A percentile compares a stretch with the other conserved stretches of the same genome.
phyloP scores from a whole-genome alignment of 441 rosid genomes.

The Capsella rubella region DNA sequence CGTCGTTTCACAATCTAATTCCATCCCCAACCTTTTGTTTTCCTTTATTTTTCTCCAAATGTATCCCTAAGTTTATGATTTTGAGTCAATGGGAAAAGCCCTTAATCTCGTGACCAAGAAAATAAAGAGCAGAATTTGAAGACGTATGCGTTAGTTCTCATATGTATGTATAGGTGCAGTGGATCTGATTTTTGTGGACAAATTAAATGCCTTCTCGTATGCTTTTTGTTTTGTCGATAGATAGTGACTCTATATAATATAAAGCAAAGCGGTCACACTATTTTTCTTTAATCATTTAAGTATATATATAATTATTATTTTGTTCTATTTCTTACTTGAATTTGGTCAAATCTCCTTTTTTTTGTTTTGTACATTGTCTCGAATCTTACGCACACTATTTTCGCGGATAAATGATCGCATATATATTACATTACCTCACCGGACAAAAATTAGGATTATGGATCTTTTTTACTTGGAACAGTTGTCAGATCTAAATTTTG shows the following conservation, averaged over 20 bases:
- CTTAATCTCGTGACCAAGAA: background rate
- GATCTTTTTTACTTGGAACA: background rate
- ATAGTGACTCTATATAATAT: conserved; percentile 18
- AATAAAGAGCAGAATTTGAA: conserved; percentile 22
- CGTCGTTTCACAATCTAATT: background rate
- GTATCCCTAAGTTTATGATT: conserved; percentile 4
- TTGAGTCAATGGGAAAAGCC: background rate
- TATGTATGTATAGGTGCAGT: conserved; percentile 34
- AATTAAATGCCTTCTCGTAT: conserved; percentile 30
- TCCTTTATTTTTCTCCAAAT: background rate
- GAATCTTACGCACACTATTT: conserved; percentile 27
- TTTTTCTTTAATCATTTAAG: conserved; percentile 1
- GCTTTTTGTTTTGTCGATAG: conserved; percentile 41
- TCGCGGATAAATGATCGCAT: conserved; percentile 9
- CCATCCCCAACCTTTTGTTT: background rate
- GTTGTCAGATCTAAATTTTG: background rate
- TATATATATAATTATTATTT: too few relatives aligned
- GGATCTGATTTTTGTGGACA: conserved; percentile 35
- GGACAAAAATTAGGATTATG: background rate
- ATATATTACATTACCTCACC: background rate
- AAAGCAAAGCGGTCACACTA: conserved; percentile 14
- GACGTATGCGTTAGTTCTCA: conserved; percentile 22
- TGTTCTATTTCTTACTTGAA: background rate
- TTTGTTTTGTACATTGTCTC: conserved; percentile 35
- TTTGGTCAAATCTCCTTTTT: conserved; percentile 27